Evolutionary conservation across 805 yeast species (phyloP).

Genomic region (Starmerella apicola): DNA sequence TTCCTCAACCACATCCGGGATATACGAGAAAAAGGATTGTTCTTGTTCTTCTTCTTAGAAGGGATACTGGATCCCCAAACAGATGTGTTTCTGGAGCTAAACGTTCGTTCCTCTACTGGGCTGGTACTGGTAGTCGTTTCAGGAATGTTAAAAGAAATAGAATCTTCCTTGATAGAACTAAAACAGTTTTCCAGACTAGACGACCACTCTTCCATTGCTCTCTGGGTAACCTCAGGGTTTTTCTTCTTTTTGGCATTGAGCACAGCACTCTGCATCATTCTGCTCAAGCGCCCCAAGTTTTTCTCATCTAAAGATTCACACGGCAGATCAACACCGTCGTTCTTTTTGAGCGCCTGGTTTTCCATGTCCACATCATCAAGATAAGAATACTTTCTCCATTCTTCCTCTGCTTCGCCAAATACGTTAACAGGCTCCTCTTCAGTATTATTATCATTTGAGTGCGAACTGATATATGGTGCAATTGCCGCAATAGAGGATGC

Average conservation of each 20-base stretch:
- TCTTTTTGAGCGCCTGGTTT: background rate
- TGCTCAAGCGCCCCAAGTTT: slow-evolving; percentile 5
- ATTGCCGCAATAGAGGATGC: slow-evolving; percentile 18
- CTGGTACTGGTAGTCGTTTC: no score
- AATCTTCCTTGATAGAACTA: background rate
- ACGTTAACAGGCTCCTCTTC: no score
- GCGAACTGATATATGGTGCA: slow-evolving; percentile 11
- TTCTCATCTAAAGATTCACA: background rate
- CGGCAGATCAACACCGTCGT: background rate
- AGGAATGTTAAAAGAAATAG: no score
- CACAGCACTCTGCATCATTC: slow-evolving; percentile 12
- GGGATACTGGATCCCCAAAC: background rate
- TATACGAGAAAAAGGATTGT: background rate
- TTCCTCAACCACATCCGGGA: slow-evolving; percentile 1
- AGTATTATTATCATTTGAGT: background rate
- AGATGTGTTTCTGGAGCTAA: background rate
- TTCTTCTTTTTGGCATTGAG: background rate
- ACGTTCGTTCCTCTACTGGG: background rate
- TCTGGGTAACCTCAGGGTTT: background rate
- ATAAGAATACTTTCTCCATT: no score
- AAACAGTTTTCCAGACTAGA: background rate
- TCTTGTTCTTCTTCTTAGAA: background rate
- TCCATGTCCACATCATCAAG: background rate
- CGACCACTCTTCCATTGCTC: background rate
- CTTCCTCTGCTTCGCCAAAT: no score